Evolutionary conservation across 106 monocot species (phyloP).

Genomic region (Allium sativum): DNA sequence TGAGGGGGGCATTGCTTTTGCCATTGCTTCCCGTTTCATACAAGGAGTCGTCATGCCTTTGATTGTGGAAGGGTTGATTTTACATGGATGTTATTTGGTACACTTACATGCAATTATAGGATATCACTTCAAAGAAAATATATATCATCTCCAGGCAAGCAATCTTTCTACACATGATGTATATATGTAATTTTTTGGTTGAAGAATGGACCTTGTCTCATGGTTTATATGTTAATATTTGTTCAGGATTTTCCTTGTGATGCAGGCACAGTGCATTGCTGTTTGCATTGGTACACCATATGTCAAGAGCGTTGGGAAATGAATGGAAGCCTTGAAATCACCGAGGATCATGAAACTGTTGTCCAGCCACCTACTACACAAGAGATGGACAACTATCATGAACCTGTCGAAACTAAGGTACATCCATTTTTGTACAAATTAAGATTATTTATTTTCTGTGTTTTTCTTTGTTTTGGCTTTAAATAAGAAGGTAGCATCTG

Average conservation of each 20-base stretch:
- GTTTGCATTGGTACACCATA: constrained; percentile 41
- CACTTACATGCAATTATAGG: constrained; percentile 22
- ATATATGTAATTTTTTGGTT: no score
- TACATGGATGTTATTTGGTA: constrained; percentile 40
- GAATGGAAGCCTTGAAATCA: constrained; percentile 23
- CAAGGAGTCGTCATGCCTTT: constrained; percentile 29
- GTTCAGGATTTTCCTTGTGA: constrained; percentile 42
- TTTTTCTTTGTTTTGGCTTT: no score
- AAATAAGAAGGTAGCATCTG: no score
- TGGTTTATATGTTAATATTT: background rate
- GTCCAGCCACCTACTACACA: constrained; percentile 25
- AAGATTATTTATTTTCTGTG: no score
- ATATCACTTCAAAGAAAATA: constrained; percentile 33
- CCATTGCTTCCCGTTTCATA: constrained; percentile 18
- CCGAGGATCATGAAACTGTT: constrained; percentile 16
- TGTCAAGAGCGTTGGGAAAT: constrained; percentile 44
- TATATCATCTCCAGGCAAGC: constrained; percentile 39
- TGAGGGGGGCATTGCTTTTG: constrained; percentile 40
- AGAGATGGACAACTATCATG: constrained; percentile 32
- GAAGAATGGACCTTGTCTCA: no score
- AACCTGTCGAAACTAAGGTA: background rate
- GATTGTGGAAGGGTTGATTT: constrained; percentile 34
- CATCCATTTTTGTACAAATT: no score
- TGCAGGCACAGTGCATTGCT: constrained; percentile 35
- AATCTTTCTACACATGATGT: no score